These are phyloP conservation scores for Lactarius hengduanensis DNA, from an alignment of 768 basidiomycete genomes.

Conservation along the genomic window DNA sequence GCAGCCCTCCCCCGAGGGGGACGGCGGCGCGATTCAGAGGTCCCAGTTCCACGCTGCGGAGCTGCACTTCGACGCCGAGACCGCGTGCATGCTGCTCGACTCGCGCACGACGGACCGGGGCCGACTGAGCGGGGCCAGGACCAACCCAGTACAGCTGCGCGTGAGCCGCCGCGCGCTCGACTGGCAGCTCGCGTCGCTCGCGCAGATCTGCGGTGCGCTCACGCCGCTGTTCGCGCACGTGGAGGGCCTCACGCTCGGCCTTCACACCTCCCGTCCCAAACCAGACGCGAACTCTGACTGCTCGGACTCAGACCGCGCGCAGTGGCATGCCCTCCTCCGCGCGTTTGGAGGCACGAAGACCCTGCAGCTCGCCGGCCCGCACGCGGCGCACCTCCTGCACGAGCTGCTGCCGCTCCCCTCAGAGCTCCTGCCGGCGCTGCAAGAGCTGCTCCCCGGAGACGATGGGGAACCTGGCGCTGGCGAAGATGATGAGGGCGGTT, in stretches of 20 bases:
- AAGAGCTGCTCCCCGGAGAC: constrained; percentile 2
- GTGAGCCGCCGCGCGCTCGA: constrained; percentile 1
- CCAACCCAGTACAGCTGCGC: background rate
- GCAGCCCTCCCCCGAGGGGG: background rate
- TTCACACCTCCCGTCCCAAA: background rate
- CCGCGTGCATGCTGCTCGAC: background rate
- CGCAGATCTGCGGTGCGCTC: constrained; percentile 10
- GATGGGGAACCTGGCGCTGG: background rate
- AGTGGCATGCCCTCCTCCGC: constrained; percentile 3
- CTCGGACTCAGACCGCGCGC: background rate
- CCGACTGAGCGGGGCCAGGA: no score
- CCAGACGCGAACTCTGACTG: background rate
- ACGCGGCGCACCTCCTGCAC: background rate
- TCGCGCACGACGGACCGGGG: background rate
- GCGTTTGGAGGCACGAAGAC: constrained; percentile 5
- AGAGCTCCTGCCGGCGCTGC: constrained; percentile 2
- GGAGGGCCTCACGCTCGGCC: constrained; percentile 7
- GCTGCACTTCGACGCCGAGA: constrained; percentile 1
- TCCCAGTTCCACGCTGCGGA: background rate
- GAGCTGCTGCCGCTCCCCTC: background rate
- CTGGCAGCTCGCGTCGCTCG: background rate
- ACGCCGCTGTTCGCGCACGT: background rate
- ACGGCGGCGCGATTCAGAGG: no score
- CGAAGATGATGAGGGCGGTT: background rate
- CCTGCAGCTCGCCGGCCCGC: background rate